Conservation (phyloP, 176 grass and related monocot species). For the Oryza punctata region DNA sequence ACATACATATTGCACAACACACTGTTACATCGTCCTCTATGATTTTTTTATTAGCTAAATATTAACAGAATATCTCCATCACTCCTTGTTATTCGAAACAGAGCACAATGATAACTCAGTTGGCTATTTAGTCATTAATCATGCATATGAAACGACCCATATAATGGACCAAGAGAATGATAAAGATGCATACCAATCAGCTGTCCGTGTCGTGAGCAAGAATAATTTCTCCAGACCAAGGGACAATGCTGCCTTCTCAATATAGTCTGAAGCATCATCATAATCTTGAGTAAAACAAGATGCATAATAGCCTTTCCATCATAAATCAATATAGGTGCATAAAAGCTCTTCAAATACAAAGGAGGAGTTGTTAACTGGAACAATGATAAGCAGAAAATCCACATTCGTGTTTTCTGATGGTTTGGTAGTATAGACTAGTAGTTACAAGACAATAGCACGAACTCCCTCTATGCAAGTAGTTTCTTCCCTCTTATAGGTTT, state of each 20-base stretch:
- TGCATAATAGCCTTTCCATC: constrained; percentile 11
- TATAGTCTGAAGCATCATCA: constrained; percentile 67
- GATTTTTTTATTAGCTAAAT: neutral
- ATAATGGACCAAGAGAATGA: constrained; percentile 12
- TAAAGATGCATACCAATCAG: constrained; percentile 71
- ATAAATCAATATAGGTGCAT: constrained; percentile 12
- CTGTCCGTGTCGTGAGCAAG: constrained; percentile 87
- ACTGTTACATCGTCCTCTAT: neutral
- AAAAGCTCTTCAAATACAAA: constrained; percentile 15
- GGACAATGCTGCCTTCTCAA: constrained; percentile 74
- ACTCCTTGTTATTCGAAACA: constrained; percentile 9
- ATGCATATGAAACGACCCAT: constrained; percentile 1
- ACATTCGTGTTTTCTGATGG: constrained; percentile 22
- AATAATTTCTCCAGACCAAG: constrained; percentile 82
- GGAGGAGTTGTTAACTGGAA: neutral
- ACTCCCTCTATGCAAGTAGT: neutral
- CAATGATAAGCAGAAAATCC: neutral
- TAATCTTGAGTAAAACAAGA: constrained; percentile 7
- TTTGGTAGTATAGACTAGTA: neutral
- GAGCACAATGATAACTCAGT: neutral
- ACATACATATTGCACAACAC: neutral
- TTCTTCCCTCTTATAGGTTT: constrained; percentile 13
- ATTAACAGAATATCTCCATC: neutral
- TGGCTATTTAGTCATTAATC: neutral
- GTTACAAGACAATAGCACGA: neutral